Percentiles rank a stretch among this genome's conserved stretches.
Evolutionary conservation across 1,284 basidiomycete genomes (phyloP).

Genomic region (Pisolithus thermaeus): DNA sequence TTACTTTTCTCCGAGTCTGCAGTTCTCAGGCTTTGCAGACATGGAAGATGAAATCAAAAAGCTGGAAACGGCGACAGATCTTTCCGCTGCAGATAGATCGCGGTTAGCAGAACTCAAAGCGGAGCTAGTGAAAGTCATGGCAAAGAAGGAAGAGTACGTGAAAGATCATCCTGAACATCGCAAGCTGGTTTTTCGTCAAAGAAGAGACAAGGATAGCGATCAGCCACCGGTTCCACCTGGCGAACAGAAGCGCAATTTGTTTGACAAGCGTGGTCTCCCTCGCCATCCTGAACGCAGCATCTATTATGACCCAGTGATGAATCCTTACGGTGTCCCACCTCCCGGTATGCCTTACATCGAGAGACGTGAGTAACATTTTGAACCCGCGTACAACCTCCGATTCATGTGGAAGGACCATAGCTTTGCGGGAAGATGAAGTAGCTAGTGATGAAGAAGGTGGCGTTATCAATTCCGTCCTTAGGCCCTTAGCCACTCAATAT

Average conservation of each 20-base stretch:
- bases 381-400: neutral
- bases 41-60: conserved; percentile 66
- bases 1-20: conserved; percentile 4
- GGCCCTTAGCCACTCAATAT: neutral
- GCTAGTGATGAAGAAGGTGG: conserved; percentile 50
- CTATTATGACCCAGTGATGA: conserved; percentile 91
- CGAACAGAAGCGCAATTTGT: conserved; percentile 57
- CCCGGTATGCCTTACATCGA: conserved; percentile 95
- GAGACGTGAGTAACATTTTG: conserved; percentile 50
- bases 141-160: conserved; percentile 87
- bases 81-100: conserved; percentile 43
- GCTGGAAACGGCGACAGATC: conserved; percentile 44
- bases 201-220: conserved; percentile 40
- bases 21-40: conserved; percentile 34
- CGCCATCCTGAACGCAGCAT: conserved; percentile 84
- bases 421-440: conserved; percentile 55
- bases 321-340: conserved; percentile 92
- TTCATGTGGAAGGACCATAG: conserved; percentile 30
- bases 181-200: conserved; percentile 62
- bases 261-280: conserved; percentile 77
- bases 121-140: conserved; percentile 76
- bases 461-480: conserved; percentile 11
- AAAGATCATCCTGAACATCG: conserved; percentile 86
- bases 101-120: conserved; percentile 61
- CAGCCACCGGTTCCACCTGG: conserved; percentile 39